These are phyloP conservation scores for Claviceps arundinis DNA, from an alignment of 2,329 filamentous ascomycete genomes.

Conservation along the genomic window DNA sequence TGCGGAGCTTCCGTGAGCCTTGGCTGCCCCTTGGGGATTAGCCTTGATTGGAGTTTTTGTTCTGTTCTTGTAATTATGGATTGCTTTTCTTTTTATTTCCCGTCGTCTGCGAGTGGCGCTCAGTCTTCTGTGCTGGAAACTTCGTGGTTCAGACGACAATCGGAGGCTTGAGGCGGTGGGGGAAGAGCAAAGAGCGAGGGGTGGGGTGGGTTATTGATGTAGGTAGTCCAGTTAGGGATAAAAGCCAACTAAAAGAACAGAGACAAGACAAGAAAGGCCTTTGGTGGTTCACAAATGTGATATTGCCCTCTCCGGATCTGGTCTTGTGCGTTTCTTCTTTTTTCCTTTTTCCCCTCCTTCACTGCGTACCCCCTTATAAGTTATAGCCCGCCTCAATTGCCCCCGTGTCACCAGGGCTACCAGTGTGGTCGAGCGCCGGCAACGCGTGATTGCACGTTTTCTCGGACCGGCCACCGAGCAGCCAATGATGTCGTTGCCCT, in stretches of 20 bases:
- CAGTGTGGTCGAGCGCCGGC: neutral
- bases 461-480: neutral
- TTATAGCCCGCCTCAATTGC: neutral
- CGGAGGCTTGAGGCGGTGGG: neutral
- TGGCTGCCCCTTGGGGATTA: conserved; percentile 11
- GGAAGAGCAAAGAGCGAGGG: neutral
- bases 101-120: neutral
- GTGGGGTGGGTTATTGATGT: neutral
- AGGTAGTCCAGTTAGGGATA: neutral
- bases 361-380: neutral
- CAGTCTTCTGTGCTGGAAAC: neutral
- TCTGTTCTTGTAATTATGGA: neutral
- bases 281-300: neutral
- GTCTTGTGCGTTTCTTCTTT: neutral
- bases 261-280: neutral
- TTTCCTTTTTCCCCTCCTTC: neutral
- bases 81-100: neutral
- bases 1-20: conserved; percentile 5
- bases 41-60: neutral
- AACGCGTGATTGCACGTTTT: neutral
- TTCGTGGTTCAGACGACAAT: neutral
- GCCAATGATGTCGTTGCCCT: neutral
- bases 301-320: neutral
- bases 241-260: neutral
- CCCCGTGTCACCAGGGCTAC: neutral